Percentiles rank a stretch among this genome's conserved stretches.
These are phyloP conservation scores for Zygosaccharomyces pseudobailii DNA, from an alignment of 1,139 yeast genomes.

Conservation along the genomic window DNA sequence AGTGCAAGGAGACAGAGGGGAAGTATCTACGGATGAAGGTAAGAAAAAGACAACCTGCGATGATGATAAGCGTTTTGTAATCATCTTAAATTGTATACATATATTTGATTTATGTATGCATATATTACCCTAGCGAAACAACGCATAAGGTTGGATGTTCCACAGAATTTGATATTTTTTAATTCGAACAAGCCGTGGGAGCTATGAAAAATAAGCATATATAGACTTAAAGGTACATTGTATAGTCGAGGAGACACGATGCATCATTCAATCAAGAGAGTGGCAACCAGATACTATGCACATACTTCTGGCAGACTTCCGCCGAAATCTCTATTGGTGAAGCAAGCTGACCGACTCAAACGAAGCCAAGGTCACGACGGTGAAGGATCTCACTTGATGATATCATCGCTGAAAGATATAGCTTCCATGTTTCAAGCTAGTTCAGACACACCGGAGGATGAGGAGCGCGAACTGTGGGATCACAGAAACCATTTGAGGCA, in stretches of 20 bases:
- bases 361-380: slow-evolving; percentile 3
- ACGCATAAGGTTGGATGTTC: background rate
- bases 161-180: too few species aligned
- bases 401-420: slow-evolving; percentile 23
- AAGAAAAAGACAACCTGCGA: background rate
- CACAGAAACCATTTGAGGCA: slow-evolving; percentile 8
- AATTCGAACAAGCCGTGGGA: too few species aligned
- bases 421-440: slow-evolving; percentile 23
- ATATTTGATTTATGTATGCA: background rate
- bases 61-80: background rate
- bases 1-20: slow-evolving; percentile 86
- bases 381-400: slow-evolving; percentile 12
- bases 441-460: slow-evolving; percentile 24
- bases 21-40: slow-evolving; percentile 7
- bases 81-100: background rate
- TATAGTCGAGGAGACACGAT: background rate
- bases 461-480: slow-evolving; percentile 12
- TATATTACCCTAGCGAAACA: background rate
- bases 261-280: background rate
- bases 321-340: slow-evolving; percentile 13
- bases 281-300: background rate
- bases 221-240: too few species aligned
- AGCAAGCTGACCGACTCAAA: slow-evolving; percentile 12
- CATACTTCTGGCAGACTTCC: slow-evolving; percentile 4
- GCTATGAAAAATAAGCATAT: too few species aligned